Base-by-base conservation (phyloP, 148 eudicot genomes). In the Rhododendron simsii region DNA sequence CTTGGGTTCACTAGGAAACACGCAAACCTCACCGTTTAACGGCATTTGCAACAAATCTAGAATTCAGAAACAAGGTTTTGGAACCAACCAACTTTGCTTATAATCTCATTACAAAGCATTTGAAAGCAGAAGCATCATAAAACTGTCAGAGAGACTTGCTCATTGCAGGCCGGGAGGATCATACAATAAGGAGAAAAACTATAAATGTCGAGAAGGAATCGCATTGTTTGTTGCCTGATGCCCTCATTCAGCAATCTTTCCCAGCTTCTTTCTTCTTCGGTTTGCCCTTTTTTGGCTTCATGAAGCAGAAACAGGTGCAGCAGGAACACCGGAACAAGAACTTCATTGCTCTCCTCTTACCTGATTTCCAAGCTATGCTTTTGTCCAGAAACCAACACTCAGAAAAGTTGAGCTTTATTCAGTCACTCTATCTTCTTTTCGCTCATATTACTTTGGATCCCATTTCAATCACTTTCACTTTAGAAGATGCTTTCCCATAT, bases 251-350 rank as follows among this genome's bases (percentile, higher is more conserved):
- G 12, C 21, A 47, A 83, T 6, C 79, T 82, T 14, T 55, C 84
- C 44, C 55, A 44, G 50, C 69, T 81, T 55, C 85, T 82, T 37
- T 63, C 63, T 86, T 90, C 87, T 88, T 89, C 0, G 93, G 92
- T 84, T 88, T 90, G 41, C 92, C 90, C 77, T 85, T 89, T 82
- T 90, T 89, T 4, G 91, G 91, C 85, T 90, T 92, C 90, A 92
- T 77, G 89, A 92, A 92, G 87, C 91, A 88, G 86, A 92, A 92
- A 78, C 92, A 92, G 30, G 92, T 90, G 86, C 93, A 92, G 37
- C 92, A 89, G 16, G 93, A 91, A 67, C 91, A 92, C 86, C 88
- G 90, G 67, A 92, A 90, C 89, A 92, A 90, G 90, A 92, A 91
- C 90, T 90, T 89, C 92, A 92, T 90, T 12, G 48, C 61, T 48